A percentile compares a stretch with the other conserved stretches of the same genome.
Evolutionary conservation across 768 basidiomycete genomes (phyloP).

Genomic region (Tricholoma matsutake): DNA sequence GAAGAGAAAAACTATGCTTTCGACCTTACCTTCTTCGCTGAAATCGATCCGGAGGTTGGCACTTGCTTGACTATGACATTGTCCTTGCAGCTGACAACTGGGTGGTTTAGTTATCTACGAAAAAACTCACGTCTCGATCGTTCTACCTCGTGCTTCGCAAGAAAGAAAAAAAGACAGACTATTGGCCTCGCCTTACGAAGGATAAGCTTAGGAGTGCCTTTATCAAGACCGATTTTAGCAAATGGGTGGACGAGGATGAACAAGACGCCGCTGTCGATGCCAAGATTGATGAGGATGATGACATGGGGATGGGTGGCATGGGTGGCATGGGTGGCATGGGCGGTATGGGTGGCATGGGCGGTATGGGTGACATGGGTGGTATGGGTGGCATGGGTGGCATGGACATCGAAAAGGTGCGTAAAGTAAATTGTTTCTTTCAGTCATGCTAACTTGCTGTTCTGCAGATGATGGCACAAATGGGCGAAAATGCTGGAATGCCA

Average conservation of each 20-base stretch:
- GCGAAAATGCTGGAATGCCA: conserved; percentile 19
- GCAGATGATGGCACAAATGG: conserved; percentile 55
- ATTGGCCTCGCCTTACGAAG: conserved; percentile 92
- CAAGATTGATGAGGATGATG: conserved; percentile 46
- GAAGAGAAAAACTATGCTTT: conserved; percentile 71
- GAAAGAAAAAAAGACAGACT: conserved; percentile 71
- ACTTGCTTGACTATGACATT: conserved; percentile 1
- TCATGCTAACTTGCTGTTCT: conserved; percentile 1
- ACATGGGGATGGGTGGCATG: conserved; percentile 48
- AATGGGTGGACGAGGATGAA: conserved; percentile 98
- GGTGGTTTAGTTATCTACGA: conserved; percentile 47
- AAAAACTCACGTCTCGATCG: conserved; percentile 63
- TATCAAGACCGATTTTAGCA: conserved; percentile 93
- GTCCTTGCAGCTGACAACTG: conserved; percentile 6
- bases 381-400: conserved; percentile 49
- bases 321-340: conserved; percentile 53
- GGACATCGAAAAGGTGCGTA: conserved; percentile 63
- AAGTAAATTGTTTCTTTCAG: not conserved
- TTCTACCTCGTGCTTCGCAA: conserved; percentile 74
- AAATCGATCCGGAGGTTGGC: conserved; percentile 73
- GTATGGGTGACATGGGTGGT: conserved; percentile 42
- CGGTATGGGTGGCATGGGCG: conserved; percentile 56
- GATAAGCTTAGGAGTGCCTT: conserved; percentile 77
- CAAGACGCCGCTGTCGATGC: conserved; percentile 60
- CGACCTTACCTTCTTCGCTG: conserved; percentile 69